These are phyloP conservation scores for Kodamaea anthophila DNA, from an alignment of 1,139 yeast species.

Conservation along the genomic window DNA sequence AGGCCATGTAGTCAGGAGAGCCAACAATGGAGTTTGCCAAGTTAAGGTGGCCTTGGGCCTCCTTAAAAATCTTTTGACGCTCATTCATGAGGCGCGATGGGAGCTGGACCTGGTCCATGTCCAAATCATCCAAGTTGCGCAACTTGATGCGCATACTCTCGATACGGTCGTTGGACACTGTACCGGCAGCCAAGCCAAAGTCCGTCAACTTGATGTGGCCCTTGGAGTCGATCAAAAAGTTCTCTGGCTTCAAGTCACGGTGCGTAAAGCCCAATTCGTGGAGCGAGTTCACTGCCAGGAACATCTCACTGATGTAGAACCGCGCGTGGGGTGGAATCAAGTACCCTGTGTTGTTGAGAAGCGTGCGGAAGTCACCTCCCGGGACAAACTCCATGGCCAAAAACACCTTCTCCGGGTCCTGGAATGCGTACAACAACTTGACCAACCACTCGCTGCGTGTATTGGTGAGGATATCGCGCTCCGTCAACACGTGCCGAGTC, in stretches of 20 bases:
- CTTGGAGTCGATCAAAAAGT: conserved; percentile 85
- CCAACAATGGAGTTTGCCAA: conserved; percentile 96
- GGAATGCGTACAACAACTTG: conserved; percentile 88
- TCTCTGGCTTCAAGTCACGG: conserved; percentile 96
- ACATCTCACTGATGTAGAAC: conserved; percentile 94
- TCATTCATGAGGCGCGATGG: conserved; percentile 76
- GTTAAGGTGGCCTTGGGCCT: conserved; percentile 57
- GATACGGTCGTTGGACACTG: conserved; percentile 86
- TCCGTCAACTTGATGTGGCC: conserved; percentile 97
- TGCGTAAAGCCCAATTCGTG: conserved; percentile 96
- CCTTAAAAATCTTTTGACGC: conserved; percentile 79
- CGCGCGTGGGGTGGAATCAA: conserved; percentile 93
- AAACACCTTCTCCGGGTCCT: conserved; percentile 83
- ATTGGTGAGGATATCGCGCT: conserved; percentile 91
- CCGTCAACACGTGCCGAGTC: conserved; percentile 92
- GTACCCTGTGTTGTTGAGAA: conserved; percentile 87
- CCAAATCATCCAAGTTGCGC: conserved; percentile 70
- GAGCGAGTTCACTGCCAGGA: conserved; percentile 84
- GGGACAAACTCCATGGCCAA: conserved; percentile 99
- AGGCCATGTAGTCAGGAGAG: conserved; percentile 98
- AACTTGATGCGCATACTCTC: conserved; percentile 87
- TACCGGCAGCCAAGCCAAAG: conserved; percentile 96
- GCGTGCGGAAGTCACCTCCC: conserved; percentile 96
- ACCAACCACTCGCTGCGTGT: conserved; percentile 96
- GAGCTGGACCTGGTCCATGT: conserved; percentile 61